Evolutionary conservation across 2,329 filamentous ascomycete genomes (phyloP).

Genomic region (Penicillium corylophilum): DNA sequence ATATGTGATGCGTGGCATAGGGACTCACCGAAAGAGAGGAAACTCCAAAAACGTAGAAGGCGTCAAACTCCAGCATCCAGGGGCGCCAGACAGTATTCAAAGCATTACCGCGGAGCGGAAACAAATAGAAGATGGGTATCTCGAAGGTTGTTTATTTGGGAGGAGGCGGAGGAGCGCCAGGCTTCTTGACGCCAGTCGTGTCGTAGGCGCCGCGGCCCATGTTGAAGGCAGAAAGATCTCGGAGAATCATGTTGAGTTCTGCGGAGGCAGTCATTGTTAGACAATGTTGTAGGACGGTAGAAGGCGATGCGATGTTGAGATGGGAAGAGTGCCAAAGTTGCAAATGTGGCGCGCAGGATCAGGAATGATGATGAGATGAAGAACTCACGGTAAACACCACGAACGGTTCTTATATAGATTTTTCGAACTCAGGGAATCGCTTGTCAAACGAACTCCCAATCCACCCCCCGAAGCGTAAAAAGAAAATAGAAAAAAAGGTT

Average conservation of each 20-base stretch:
- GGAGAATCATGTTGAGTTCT: constrained; percentile 43
- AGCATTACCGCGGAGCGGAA: constrained; percentile 18
- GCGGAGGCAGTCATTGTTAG: constrained; percentile 33
- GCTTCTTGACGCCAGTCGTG: constrained; percentile 53
- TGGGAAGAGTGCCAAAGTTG: background rate
- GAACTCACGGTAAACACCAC: constrained; percentile 24
- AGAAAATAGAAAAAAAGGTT: constrained; percentile 14
- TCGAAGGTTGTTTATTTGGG: constrained; percentile 32
- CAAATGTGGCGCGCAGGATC: constrained; percentile 8
- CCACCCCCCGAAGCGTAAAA: constrained; percentile 22
- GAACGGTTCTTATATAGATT: constrained; percentile 25
- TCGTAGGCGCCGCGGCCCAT: constrained; percentile 55
- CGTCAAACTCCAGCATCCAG: constrained; percentile 28
- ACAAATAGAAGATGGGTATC: constrained; percentile 20
- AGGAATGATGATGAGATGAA: constrained; percentile 15
- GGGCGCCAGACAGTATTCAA: constrained; percentile 24
- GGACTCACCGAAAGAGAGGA: constrained; percentile 29
- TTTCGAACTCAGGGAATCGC: constrained; percentile 8
- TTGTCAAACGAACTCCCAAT: constrained; percentile 24
- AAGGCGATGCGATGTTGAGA: background rate
- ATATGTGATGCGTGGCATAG: constrained; percentile 15
- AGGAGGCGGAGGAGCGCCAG: constrained; percentile 45
- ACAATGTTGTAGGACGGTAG: constrained; percentile 6
- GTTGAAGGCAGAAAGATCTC: constrained; percentile 44
- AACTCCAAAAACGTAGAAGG: constrained; percentile 26